phyloP scores from a whole-genome alignment of 2,329 filamentous ascomycete genomes.

The Claviceps digitariae region DNA sequence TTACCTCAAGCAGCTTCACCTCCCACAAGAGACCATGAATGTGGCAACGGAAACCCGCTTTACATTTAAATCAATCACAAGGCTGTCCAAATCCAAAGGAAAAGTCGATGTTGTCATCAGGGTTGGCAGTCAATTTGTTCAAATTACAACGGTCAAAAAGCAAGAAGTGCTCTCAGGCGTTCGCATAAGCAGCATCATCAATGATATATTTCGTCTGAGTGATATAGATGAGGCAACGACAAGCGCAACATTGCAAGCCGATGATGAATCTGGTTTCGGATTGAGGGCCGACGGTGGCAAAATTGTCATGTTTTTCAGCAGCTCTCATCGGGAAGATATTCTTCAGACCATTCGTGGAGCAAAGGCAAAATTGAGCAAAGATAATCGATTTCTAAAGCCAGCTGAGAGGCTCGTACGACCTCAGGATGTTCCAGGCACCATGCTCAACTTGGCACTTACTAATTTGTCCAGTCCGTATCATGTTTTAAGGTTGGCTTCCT shows the following conservation, averaged over 20 bases:
- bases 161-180: slow-evolving; percentile 53
- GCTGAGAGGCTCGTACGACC: slow-evolving; percentile 53
- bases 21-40: slow-evolving; percentile 58
- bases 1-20: slow-evolving; percentile 49
- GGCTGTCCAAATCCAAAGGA: slow-evolving; percentile 55
- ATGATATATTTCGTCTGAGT: slow-evolving; percentile 55
- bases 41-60: slow-evolving; percentile 53
- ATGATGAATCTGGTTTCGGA: slow-evolving; percentile 55
- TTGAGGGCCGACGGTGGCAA: slow-evolving; percentile 55
- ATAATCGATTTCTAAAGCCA: slow-evolving; percentile 44
- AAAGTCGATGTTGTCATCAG: slow-evolving; percentile 57
- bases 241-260: slow-evolving; percentile 42
- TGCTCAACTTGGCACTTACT: slow-evolving; percentile 53
- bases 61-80: slow-evolving; percentile 50
- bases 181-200: slow-evolving; percentile 49
- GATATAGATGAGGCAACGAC: slow-evolving; percentile 52
- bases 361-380: slow-evolving; percentile 52
- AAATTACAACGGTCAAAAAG: slow-evolving; percentile 55
- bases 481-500: slow-evolving; percentile 47
- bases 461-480: slow-evolving; percentile 52
- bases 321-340: slow-evolving; percentile 48
- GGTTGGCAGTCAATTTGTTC: slow-evolving; percentile 55
- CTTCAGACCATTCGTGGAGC: slow-evolving; percentile 49
- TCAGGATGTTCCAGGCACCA: slow-evolving; percentile 56
- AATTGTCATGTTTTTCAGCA: slow-evolving; percentile 60